Percentiles rank a stretch among this genome's conserved stretches.
Conservation (phyloP, 2,329 filamentous ascomycete genomes). For the Eutypella sp. region DNA sequence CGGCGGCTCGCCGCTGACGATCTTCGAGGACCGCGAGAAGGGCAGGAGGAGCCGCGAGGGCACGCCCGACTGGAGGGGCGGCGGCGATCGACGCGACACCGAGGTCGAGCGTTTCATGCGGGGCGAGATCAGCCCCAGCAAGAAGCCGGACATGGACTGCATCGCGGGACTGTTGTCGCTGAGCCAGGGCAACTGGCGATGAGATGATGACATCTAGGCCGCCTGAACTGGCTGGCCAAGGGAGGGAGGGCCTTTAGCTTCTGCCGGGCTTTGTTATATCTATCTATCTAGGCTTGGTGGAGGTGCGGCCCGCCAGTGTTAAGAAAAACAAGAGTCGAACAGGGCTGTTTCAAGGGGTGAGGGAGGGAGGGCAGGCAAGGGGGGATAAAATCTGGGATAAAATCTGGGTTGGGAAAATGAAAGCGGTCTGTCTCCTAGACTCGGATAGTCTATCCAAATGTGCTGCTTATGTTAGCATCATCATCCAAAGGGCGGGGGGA, state of each 20-base stretch:
- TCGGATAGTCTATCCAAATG: too few relatives aligned
- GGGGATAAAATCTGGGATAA: too few relatives aligned
- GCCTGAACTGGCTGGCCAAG: too few relatives aligned
- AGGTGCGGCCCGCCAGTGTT: too few relatives aligned
- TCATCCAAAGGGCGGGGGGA: too few relatives aligned
- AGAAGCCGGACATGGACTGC: conserved; percentile 79
- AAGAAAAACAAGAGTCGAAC: too few relatives aligned
- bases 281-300: too few relatives aligned
- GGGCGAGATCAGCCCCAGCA: conserved; percentile 60
- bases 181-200: conserved; percentile 88
- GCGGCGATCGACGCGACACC: conserved; percentile 34
- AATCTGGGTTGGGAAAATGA: too few relatives aligned
- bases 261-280: background rate
- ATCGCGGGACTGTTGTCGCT: conserved; percentile 84
- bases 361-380: too few relatives aligned
- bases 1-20: conserved; percentile 32
- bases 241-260: background rate
- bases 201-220: conserved; percentile 19
- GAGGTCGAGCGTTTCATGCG: conserved; percentile 74
- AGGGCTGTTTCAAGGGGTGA: too few relatives aligned
- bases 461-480: too few relatives aligned
- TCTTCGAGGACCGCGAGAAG: conserved; percentile 48
- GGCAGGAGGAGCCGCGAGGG: conserved; percentile 1
- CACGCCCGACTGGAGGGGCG: background rate
- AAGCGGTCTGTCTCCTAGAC: too few relatives aligned